Base-by-base conservation (phyloP, 2,329 filamentous ascomycete species). In the Clarireedia monteithiana region DNA sequence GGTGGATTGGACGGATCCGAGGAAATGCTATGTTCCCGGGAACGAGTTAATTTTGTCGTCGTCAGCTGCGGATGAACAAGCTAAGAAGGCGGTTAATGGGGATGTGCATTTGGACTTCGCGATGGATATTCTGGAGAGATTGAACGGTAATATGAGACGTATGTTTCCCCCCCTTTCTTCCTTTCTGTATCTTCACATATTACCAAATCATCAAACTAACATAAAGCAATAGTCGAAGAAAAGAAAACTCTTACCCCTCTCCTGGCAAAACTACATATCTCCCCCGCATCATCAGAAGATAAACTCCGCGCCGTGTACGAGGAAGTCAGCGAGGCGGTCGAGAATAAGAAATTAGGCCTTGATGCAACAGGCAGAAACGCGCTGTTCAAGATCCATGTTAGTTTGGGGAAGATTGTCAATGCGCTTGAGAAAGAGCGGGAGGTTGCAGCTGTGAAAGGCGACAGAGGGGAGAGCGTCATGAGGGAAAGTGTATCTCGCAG, bases 1-100 rank as follows among this genome's bases (percentile, higher is more conserved):
- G 6, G 83, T 91, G 0, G 92, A 97, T 69, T 97, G 92, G 94
- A 97, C 92, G 0, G 92, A 97, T 69, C 91, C 91, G 39, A 79
- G 92, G 50, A 91, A 95, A 70, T 89, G 74, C 73, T 88, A 73
- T 72, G 79, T 70, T 56, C 78, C 74, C 61, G 64, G 74, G 47
- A 69, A 68, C 27, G 63, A 74, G 27, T 64, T 73, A 1, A 66
- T 77, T 1, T 72, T 74, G 57, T 73, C 30, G 9, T 34, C 30
- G 30, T 34, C 30, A 1, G 12, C 30, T 2, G 30, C 67, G 24
- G 73, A 71, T 51, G 81, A 87, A 49, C 76, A 75, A 1, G 77
- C 81, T 53, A 85, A 81, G 70, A 85, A 80, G 73, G 76, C 75
- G 51, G 79, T 88, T 15, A 86, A 88, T 60, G 86, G 86, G 7